A percentile compares a stretch with the other conserved stretches of the same genome.
phyloP scores from a whole-genome alignment of 768 basidiomycete species.

The Lactarius tabidus region DNA sequence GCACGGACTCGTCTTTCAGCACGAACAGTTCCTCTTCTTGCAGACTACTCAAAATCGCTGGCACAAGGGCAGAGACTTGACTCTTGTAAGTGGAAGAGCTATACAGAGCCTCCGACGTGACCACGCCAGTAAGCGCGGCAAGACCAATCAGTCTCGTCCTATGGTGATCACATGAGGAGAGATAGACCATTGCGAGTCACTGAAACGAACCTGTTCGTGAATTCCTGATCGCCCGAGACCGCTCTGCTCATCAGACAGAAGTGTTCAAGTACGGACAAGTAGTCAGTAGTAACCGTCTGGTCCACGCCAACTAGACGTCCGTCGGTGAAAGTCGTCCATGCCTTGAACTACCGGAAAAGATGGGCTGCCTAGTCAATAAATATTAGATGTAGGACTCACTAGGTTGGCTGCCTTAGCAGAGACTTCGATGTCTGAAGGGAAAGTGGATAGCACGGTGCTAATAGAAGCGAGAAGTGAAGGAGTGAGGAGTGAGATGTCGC shows the following conservation, averaged over 20 bases:
- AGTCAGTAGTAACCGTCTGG: constrained; percentile 60
- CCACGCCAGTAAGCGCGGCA: constrained; percentile 72
- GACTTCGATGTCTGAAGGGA: constrained; percentile 69
- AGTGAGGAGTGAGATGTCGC: constrained; percentile 74
- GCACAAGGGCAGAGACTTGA: constrained; percentile 68
- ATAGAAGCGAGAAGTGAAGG: constrained; percentile 64
- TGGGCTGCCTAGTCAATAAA: neutral
- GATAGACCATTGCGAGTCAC: neutral
- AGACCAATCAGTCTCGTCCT: constrained; percentile 86
- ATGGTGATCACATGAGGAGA: constrained; percentile 6
- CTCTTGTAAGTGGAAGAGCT: constrained; percentile 65
- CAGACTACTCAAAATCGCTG: constrained; percentile 64
- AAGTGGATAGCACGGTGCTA: constrained; percentile 48
- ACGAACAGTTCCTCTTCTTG: constrained; percentile 55
- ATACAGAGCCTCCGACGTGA: constrained; percentile 82
- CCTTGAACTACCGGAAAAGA: constrained; percentile 60
- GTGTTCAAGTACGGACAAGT: constrained; percentile 59
- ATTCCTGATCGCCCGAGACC: constrained; percentile 57
- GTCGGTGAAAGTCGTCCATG: constrained; percentile 90
- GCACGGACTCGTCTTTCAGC: constrained; percentile 66
- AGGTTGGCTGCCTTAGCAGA: constrained; percentile 74
- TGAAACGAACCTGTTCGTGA: constrained; percentile 61
- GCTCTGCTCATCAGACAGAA: constrained; percentile 61
- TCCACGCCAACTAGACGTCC: constrained; percentile 81
- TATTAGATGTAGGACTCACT: constrained; percentile 43